Base-by-base conservation (phyloP, 2,329 filamentous ascomycete species). In the Ampelomyces quisqualis region DNA sequence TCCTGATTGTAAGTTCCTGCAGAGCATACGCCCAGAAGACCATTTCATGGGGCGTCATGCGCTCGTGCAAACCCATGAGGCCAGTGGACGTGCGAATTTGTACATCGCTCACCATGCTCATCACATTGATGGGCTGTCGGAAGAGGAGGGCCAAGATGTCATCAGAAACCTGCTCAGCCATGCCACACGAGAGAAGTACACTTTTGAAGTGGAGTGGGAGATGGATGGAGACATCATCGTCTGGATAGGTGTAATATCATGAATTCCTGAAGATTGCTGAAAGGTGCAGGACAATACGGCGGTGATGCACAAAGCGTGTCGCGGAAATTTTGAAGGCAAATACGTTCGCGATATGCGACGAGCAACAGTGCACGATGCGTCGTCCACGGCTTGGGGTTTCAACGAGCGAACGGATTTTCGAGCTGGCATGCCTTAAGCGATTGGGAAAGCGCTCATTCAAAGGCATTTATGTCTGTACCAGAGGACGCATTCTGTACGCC, bases 231-330 rank as follows among this genome's bases (percentile, higher is more conserved):
- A n/a, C n/a, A n/a, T n/a, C n/a, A n/a, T n/a, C 11, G 69, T 79
- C 13, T 82, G 80, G 79, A n/a, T n/a, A n/a, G n/a, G n/a, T n/a
- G n/a, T n/a, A n/a, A n/a, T n/a, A n/a, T n/a, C n/a, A n/a, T n/a
- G n/a, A n/a, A n/a, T n/a, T n/a, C n/a, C n/a, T n/a, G n/a, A n/a
- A n/a, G n/a, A n/a, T n/a, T n/a, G n/a, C n/a, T n/a, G n/a, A n/a
- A n/a, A n/a, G n/a, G n/a, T n/a, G n/a, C n/a, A n/a, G n/a, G 79
- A 83, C 51, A 82, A 82, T 55, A 75, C 76, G 0, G 73, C 70
- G 34, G 74, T 77, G 11, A 71, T 82, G 69, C 79, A 83, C 59
- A 62, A 77, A 5, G 76, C 77, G 0, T 72, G 69, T 1, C 65
- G 68, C 1, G 78, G 78, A 0, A 57, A 58, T 0, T 80, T 77